Evolutionary conservation across 2,329 filamentous ascomycete genomes (phyloP).

Genomic region (Sporothrix pallida): DNA sequence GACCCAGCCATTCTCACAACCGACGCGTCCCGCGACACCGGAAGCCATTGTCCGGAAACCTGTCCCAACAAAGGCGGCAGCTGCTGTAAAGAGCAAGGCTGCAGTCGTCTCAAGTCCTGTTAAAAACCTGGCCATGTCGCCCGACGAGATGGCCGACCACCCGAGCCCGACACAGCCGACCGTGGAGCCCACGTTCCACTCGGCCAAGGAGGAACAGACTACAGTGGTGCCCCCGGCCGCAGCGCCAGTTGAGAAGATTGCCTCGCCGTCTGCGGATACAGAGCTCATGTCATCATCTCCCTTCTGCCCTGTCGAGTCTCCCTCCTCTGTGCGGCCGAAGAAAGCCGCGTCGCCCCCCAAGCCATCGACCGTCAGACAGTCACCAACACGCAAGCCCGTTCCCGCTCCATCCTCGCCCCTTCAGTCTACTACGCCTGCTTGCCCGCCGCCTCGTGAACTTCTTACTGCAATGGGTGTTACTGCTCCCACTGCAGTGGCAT

Average conservation of each 20-base stretch:
- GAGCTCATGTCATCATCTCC: slow-evolving; percentile 34
- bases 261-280: slow-evolving; percentile 28
- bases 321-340: slow-evolving; percentile 36
- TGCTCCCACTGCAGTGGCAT: not conserved
- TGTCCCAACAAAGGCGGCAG: not conserved
- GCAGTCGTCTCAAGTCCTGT: slow-evolving; percentile 8
- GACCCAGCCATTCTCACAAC: slow-evolving; percentile 20
- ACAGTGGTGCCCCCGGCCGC: slow-evolving; percentile 36
- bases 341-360: slow-evolving; percentile 34
- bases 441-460: slow-evolving; percentile 36
- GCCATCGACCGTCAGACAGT: slow-evolving; percentile 1
- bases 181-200: slow-evolving; percentile 50
- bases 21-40: slow-evolving; percentile 20
- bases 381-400: slow-evolving; percentile 27
- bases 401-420: slow-evolving; percentile 34
- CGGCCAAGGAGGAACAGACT: slow-evolving; percentile 54
- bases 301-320: slow-evolving; percentile 34
- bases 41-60: slow-evolving; percentile 12
- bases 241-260: not conserved
- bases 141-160: slow-evolving; percentile 35
- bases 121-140: slow-evolving; percentile 32
- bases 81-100: not conserved
- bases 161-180: slow-evolving; percentile 44
- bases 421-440: slow-evolving; percentile 37
- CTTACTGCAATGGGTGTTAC: slow-evolving; percentile 32